These are phyloP conservation scores for Ganoderma lucidum DNA, from an alignment of 1,284 basidiomycete genomes.

Conservation along the genomic window DNA sequence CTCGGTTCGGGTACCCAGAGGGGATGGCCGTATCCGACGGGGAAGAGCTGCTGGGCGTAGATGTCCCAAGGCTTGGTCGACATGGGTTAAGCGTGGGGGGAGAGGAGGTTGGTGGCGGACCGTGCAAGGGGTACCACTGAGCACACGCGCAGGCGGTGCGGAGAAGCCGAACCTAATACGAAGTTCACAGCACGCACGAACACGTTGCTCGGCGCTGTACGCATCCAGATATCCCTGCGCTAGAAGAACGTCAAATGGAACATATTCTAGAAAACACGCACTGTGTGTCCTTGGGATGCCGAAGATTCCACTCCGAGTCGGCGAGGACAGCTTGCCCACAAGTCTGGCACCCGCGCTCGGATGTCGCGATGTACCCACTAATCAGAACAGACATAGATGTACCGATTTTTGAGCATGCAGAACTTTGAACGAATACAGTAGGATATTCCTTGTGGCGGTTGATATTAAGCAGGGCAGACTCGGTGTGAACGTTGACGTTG, in stretches of 20 bases:
- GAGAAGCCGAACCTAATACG: not conserved
- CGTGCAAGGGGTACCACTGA: not conserved
- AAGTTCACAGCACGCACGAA: not conserved
- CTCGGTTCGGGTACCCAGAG: conserved; percentile 33
- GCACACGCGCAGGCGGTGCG: not conserved
- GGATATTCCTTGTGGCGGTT: no score
- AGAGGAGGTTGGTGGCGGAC: not conserved
- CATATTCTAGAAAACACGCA: not conserved
- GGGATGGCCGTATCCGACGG: conserved; percentile 29
- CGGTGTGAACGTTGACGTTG: no score
- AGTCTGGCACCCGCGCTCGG: no score
- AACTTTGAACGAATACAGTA: no score
- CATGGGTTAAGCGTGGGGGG: not conserved
- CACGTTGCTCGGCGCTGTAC: conserved; percentile 4
- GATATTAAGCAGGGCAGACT: no score
- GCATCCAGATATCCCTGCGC: not conserved
- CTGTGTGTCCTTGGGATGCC: not conserved
- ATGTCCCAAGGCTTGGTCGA: conserved; percentile 22
- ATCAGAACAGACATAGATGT: no score
- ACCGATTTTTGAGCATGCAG: no score
- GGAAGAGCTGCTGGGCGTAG: conserved; percentile 30
- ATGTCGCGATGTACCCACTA: no score
- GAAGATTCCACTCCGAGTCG: not conserved
- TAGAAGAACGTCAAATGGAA: not conserved
- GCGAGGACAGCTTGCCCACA: no score